Percentiles rank a stretch among this genome's conserved stretches.
Conservation (phyloP, 2,329 filamentous ascomycete genomes). For the Diaporthe ampelina region DNA sequence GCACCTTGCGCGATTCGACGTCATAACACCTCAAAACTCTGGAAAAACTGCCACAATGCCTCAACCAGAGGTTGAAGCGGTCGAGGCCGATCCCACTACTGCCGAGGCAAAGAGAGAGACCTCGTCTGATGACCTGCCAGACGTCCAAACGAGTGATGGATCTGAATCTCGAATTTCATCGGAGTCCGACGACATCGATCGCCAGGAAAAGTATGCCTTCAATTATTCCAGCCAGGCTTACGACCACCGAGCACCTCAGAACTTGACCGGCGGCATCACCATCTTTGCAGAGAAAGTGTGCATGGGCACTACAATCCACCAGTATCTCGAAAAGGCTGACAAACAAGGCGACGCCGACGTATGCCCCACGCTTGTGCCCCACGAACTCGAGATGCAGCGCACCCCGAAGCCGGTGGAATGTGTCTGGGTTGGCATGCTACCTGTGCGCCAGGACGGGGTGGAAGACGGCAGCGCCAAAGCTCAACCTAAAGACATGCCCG, state of each 20-base stretch:
- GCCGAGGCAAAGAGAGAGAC: not conserved
- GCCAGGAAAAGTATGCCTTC: constrained; percentile 34
- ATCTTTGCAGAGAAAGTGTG: not conserved
- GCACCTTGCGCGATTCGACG: not conserved
- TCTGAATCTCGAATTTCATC: not conserved
- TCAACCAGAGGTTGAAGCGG: too few species aligned
- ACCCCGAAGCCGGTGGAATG: not conserved
- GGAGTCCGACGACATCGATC: not conserved
- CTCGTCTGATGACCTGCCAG: not conserved
- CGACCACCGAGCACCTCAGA: constrained; percentile 15
- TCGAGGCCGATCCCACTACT: not conserved
- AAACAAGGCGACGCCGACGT: not conserved
- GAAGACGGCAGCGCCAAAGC: not conserved
- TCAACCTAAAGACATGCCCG: not conserved
- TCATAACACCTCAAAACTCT: too few species aligned
- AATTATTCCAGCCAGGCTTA: constrained; percentile 12
- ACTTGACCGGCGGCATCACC: not conserved
- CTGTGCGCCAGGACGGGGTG: not conserved
- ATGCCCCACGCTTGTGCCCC: not conserved
- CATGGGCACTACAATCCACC: not conserved
- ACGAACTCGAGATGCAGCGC: not conserved
- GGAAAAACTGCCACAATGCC: not conserved
- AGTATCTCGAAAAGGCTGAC: constrained; percentile 6
- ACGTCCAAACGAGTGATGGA: not conserved
- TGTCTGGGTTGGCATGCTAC: constrained; percentile 37